Evolutionary conservation across 2,329 filamentous ascomycete species (phyloP), one percentile per base, ranked within the genome.

Genomic region (Penicillium sumatraense): DNA sequence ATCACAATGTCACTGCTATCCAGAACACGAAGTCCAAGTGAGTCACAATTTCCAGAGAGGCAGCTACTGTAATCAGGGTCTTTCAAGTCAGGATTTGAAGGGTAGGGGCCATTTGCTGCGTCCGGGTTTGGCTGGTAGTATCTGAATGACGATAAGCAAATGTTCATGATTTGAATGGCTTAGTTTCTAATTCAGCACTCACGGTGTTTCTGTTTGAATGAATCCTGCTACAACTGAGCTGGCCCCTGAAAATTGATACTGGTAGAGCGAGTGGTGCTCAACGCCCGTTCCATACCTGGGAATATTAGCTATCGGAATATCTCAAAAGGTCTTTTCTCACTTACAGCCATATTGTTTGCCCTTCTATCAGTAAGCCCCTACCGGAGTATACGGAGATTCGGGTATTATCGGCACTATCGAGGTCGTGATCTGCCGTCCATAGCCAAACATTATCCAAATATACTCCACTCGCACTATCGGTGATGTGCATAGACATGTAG

Each of bases 351-450:
- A 74, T 63, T 23, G 71, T 69, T 11, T 67, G 68, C 11, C 78
- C 78, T 60, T 83, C 80, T 23, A 83, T 66, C 10, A 81, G 65
- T 40, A 85, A 63, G 29, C 83, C 83, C 42, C 83, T 75, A 27
- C 82, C 83, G 3, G 75, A 76, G 60, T 79, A 86, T 14, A 86
- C 66, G 11, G 81, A 81, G 51, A 84, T 75, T 50, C 78, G 81
- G 4, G 75, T 75, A 62, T 81, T 78, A 35, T 67, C 67, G 10
- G 73, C 62, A 60, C 82, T 78, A 33, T 84, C 82, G n/a, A 83
- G 71, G 58, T 84, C 81, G 61, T 84, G 82, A 57, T 85, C 83
- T 67, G 80, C 78, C 0, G 76, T 76, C 80, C 80, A 82, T 16
- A 81, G 61, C 80, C 80, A 82, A 40, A 71, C 75, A 59, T 84